phyloP scores from a whole-genome alignment of 1,139 yeast species.

The Tardiomyces depauwii region DNA sequence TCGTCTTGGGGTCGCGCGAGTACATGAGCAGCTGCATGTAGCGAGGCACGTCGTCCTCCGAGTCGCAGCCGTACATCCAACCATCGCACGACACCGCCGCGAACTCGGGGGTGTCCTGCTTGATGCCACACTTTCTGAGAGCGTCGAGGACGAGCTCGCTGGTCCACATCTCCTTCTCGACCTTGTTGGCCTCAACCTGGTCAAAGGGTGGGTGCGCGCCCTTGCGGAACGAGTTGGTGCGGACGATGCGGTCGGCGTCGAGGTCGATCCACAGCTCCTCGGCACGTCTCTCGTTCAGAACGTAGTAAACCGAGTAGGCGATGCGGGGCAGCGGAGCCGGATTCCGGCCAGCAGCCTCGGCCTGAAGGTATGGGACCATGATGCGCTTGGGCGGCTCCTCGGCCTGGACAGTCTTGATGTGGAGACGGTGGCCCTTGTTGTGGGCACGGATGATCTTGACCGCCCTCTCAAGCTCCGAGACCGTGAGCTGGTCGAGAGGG shows the following conservation, averaged over 20 bases:
- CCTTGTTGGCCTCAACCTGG: conserved; percentile 51
- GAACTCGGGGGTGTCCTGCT: conserved; percentile 39
- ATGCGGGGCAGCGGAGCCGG: conserved; percentile 47
- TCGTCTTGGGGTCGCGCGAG: conserved; percentile 40
- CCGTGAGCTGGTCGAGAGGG: conserved; percentile 56
- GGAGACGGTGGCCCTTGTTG: conserved; percentile 41
- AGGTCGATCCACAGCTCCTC: conserved; percentile 68
- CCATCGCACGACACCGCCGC: conserved; percentile 65
- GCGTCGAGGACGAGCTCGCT: conserved; percentile 57
- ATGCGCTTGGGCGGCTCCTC: conserved; percentile 74
- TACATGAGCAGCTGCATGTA: conserved; percentile 71
- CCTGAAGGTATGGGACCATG: conserved; percentile 57
- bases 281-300: conserved; percentile 47
- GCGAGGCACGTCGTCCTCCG: conserved; percentile 67
- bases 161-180: conserved; percentile 39
- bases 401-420: conserved; percentile 63
- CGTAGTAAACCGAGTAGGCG: conserved; percentile 53
- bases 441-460: conserved; percentile 36
- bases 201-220: conserved; percentile 69
- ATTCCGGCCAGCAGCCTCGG: conserved; percentile 50
- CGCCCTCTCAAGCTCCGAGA: conserved; percentile 52
- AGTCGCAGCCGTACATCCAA: conserved; percentile 83
- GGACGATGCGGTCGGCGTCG: conserved; percentile 43
- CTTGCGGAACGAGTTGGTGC: conserved; percentile 43
- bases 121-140: conserved; percentile 41